Evolutionary conservation across 176 grass and related monocot genomes (phyloP).

Genomic region (Chloris gayana): DNA sequence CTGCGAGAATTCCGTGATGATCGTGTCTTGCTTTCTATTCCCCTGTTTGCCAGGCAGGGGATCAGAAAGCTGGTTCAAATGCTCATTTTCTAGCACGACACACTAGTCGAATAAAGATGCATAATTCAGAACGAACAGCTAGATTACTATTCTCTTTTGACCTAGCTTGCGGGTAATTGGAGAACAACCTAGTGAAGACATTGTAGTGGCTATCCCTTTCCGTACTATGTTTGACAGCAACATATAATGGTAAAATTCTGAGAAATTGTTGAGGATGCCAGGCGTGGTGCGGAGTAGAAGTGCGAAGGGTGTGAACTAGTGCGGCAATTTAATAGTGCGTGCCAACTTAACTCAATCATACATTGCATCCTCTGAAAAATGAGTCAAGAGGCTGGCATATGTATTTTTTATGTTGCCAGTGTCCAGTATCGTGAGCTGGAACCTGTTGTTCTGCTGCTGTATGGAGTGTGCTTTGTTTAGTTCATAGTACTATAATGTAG

Average conservation of each 20-base stretch:
- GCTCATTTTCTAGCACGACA: not conserved
- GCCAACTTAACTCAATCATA: conserved; percentile 11
- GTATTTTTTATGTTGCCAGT: not conserved
- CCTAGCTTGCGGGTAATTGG: not conserved
- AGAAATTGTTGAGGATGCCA: not conserved
- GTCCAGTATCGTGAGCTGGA: conserved; percentile 2
- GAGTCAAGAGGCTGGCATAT: not conserved
- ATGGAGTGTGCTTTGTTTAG: not conserved
- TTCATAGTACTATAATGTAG: not conserved
- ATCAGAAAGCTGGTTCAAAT: not conserved
- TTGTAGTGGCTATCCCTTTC: not conserved
- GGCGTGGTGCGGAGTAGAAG: not conserved
- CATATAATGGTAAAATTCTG: not conserved
- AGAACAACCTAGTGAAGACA: not conserved
- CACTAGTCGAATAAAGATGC: not conserved
- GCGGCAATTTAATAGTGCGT: not conserved
- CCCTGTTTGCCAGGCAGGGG: not conserved
- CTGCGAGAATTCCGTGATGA: not conserved
- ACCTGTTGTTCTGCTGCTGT: not conserved
- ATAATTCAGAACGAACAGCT: not conserved
- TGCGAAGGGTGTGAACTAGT: not conserved
- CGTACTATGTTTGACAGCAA: not conserved
- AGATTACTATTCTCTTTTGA: not conserved
- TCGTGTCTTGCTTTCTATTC: not conserved
- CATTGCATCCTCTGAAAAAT: not conserved